Base-by-base conservation (phyloP, 2,329 filamentous ascomycete genomes). In the Pseudocercospora musae region DNA sequence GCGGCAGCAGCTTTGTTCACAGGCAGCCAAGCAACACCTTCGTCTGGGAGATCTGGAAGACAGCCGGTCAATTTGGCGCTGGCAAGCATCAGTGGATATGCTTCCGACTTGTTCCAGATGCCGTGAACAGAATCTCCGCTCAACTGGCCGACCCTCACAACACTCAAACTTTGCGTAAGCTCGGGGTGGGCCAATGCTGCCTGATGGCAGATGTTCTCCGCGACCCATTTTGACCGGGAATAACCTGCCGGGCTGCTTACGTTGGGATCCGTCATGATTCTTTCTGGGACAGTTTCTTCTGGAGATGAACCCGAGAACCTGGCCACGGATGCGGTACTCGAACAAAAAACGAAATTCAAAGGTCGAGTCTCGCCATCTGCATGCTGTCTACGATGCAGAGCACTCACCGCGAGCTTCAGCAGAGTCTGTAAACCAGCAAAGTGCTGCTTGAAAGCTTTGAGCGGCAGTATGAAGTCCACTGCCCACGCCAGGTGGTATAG, bases 401-500 rank as follows among this genome's bases (percentile, higher is more conserved):
- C n/a, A 15, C 44, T 21, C 2, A 21, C 44, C 23, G 44, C 23
- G 10, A 52, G 73, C 52, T 78, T 72, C 37, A 86, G 71, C 0
- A 87, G 73, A 64, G 85, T 80, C 9, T 73, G 74, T 10, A 84
- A 73, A 1, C 80, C 77, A 3, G 77, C 74, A 31, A 87, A 81
- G 65, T 82, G 81, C 64, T 84, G 80, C 42, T 78, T 77, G 53
- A 80, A 89, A 62, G 81, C 84, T 42, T 74, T 74, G 0, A 89
- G 76, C 3, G 81, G 79, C 58, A 86, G 77, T 25, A 81, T 82
- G 76, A 89, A 89, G 73, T 89, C 88, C 18, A 89, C 87, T 1
- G 82, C 79, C 87, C 87, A 89, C 20, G 86, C 86, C 7, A 86
- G 79, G 70, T 89, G 86, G 59, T 90, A 81, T 18, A 91, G 77